phyloP scores from a whole-genome alignment of 31 red algal species.

The Bonnemaisonia californica region DNA sequence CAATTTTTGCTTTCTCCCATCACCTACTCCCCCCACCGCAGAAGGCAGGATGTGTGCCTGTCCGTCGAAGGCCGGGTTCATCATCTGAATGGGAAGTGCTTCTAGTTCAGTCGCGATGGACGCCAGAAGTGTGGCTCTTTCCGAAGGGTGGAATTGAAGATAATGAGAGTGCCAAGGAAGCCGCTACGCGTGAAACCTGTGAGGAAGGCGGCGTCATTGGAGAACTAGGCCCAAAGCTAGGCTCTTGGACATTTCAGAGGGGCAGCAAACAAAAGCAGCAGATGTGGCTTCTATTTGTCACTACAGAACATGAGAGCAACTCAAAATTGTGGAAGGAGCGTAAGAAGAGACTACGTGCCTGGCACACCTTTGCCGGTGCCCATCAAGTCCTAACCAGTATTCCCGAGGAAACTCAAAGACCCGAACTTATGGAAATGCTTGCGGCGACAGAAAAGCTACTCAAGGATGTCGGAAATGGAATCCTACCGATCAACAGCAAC shows the following conservation, averaged over 20 bases:
- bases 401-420: constrained; percentile 35
- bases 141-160: constrained; percentile 91
- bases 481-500: background rate
- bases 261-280: constrained; percentile 62
- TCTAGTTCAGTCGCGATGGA: constrained; percentile 79
- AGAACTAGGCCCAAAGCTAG: constrained; percentile 71
- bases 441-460: constrained; percentile 25
- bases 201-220: constrained; percentile 94
- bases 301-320: constrained; percentile 34
- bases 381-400: constrained; percentile 20
- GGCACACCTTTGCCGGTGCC: constrained; percentile 57
- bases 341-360: constrained; percentile 51
- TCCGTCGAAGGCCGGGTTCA: constrained; percentile 33
- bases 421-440: constrained; percentile 71
- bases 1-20: too few relatives aligned
- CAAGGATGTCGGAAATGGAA: constrained; percentile 25
- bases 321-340: constrained; percentile 82
- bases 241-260: constrained; percentile 57
- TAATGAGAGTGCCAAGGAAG: constrained; percentile 73
- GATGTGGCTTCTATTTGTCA: constrained; percentile 82
- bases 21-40: too few relatives aligned
- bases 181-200: constrained; percentile 83
- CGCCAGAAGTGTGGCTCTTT: constrained; percentile 78
- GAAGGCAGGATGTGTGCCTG: constrained; percentile 86
- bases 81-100: constrained; percentile 67